Evolutionary conservation across 108 stramenopile species (phyloP).

Genomic region (Cyclotella sp.): DNA sequence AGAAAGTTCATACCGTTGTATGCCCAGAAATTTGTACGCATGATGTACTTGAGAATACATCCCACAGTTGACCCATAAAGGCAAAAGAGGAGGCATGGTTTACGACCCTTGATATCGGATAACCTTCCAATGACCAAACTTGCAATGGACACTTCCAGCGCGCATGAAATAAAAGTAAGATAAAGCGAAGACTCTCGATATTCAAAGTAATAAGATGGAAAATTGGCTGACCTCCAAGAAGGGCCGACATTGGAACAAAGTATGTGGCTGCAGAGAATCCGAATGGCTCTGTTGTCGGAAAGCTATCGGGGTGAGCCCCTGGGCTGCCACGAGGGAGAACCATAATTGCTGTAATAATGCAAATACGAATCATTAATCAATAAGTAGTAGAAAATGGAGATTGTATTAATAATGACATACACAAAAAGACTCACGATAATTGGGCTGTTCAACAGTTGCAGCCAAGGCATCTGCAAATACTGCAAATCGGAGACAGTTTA

Average conservation of each 20-base stretch:
- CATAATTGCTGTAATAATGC: conserved; percentile 9
- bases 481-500: conserved; percentile 2
- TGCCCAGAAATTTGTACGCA: conserved; percentile 23
- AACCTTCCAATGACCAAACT: conserved; percentile 3
- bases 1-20: conserved; percentile 22
- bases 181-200: not conserved
- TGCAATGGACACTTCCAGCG: conserved; percentile 7
- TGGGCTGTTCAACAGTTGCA: not conserved
- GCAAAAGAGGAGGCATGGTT: conserved; percentile 15
- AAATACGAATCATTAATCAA: not conserved
- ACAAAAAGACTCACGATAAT: conserved; percentile 19
- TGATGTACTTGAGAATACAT: conserved; percentile 22
- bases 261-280: conserved; percentile 25
- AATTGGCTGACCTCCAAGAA: conserved; percentile 5
- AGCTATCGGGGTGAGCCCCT: conserved; percentile 15
- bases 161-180: not conserved
- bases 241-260: conserved; percentile 23
- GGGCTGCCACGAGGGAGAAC: not conserved
- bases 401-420: conserved; percentile 43
- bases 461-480: conserved; percentile 6
- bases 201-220: not conserved
- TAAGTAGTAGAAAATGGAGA: not conserved
- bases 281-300: conserved; percentile 16
- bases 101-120: conserved; percentile 18
- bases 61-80: conserved; percentile 19